Evolutionary conservation across 2,329 filamentous ascomycete species (phyloP).

Genomic region (Dactylonectria macrodidyma): DNA sequence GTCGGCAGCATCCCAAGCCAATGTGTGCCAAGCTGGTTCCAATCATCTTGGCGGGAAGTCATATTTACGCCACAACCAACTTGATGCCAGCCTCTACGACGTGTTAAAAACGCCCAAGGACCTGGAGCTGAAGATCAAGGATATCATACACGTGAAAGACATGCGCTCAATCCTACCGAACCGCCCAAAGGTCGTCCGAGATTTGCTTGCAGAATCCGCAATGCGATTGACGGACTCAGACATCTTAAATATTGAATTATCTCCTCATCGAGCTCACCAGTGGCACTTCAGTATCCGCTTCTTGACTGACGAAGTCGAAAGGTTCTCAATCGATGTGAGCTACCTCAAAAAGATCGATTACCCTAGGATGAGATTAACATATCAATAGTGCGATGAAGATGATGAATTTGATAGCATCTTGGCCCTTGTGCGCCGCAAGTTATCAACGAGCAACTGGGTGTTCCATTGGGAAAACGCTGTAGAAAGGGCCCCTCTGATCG

Average conservation of each 20-base stretch:
- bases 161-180: neutral
- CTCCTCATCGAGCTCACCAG: neutral
- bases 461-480: neutral
- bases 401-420: neutral
- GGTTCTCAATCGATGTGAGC: neutral
- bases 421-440: neutral
- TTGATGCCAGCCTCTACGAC: neutral
- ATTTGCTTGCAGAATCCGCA: neutral
- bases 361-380: neutral
- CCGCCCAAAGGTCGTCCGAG: neutral
- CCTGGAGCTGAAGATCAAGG: neutral
- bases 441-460: neutral
- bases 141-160: neutral
- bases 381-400: neutral
- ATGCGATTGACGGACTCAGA: neutral
- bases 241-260: neutral
- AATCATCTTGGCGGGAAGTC: neutral
- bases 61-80: neutral
- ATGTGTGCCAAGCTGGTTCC: neutral
- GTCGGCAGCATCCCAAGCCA: neutral
- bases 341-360: neutral
- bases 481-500: neutral
- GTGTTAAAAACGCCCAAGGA: conserved; percentile 1
- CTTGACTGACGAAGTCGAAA: neutral
- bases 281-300: neutral